Conservation (phyloP, 1,284 basidiomycete genomes). For the Xerocomus minutiporus region DNA sequence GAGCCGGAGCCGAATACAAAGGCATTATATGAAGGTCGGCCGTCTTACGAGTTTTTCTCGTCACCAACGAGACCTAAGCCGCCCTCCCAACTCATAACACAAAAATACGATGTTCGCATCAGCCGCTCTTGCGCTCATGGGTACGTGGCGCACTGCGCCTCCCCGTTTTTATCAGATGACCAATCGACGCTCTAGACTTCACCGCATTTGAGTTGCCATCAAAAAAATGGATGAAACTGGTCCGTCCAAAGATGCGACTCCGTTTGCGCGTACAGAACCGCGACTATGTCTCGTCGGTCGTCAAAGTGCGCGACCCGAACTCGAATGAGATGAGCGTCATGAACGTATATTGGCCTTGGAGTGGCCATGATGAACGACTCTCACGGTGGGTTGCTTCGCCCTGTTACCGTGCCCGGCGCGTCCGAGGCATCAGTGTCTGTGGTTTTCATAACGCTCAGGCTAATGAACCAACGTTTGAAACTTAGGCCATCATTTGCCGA, state of each 20-base stretch:
- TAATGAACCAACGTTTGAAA: background rate
- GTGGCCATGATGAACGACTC: slow-evolving; percentile 1
- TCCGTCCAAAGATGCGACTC: slow-evolving; percentile 22
- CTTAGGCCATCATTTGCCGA: slow-evolving; percentile 15
- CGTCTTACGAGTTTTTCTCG: background rate
- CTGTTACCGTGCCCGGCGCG: background rate
- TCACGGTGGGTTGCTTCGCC: slow-evolving; percentile 14
- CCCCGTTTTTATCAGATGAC: background rate
- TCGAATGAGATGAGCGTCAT: background rate
- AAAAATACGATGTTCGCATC: slow-evolving; percentile 6
- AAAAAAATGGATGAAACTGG: slow-evolving; percentile 19
- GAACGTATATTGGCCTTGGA: slow-evolving; percentile 17
- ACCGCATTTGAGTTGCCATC: slow-evolving; percentile 21
- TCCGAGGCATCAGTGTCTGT: background rate
- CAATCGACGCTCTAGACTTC: slow-evolving; percentile 16
- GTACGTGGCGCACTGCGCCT: slow-evolving; percentile 8
- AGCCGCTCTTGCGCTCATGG: slow-evolving; percentile 14
- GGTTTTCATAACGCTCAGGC: background rate
- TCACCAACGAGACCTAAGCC: background rate
- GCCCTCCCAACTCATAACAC: background rate
- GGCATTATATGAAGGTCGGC: background rate
- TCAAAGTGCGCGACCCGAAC: slow-evolving; percentile 3
- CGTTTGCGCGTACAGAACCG: slow-evolving; percentile 13
- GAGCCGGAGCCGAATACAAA: slow-evolving; percentile 14
- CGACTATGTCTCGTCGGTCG: slow-evolving; percentile 15